phyloP scores from a whole-genome alignment of 805 yeast species.

The Spathaspora boniae region DNA sequence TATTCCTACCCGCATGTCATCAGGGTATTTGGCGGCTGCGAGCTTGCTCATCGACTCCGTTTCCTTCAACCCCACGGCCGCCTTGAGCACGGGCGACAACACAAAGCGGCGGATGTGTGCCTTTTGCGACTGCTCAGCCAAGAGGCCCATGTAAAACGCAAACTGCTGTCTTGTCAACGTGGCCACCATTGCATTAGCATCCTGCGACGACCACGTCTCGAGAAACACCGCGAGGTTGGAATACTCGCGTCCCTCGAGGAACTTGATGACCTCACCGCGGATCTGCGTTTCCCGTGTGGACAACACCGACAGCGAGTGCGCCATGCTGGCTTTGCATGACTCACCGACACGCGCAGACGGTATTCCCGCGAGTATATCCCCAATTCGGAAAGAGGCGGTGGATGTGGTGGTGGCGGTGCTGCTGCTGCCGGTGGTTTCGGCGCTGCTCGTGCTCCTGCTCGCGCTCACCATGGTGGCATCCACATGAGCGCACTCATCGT shows the following conservation, averaged over 20 bases:
- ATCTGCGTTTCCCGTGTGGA: conserved; percentile 3
- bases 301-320: not conserved
- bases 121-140: conserved; percentile 1
- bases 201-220: conserved; percentile 5
- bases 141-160: conserved; percentile 5
- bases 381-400: not conserved
- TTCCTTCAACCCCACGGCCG: not conserved
- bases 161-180: conserved; percentile 5
- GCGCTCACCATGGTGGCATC: conserved; percentile 1
- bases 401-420: not conserved
- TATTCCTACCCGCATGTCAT: not conserved
- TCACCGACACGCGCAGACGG: conserved; percentile 8
- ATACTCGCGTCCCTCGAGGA: conserved; percentile 5
- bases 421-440: not conserved
- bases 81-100: conserved; percentile 7
- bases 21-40: not conserved
- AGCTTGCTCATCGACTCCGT: too few species aligned
- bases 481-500: conserved; percentile 9
- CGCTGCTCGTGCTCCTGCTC: too few species aligned
- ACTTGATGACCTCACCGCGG: conserved; percentile 3
- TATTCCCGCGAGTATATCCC: conserved; percentile 2
- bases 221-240: conserved; percentile 3
- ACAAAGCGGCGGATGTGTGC: not conserved
- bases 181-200: conserved; percentile 6
- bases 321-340: conserved; percentile 4